Evolutionary conservation across 306 rosid species (phyloP).

Genomic region (Ormosia semicastrata): DNA sequence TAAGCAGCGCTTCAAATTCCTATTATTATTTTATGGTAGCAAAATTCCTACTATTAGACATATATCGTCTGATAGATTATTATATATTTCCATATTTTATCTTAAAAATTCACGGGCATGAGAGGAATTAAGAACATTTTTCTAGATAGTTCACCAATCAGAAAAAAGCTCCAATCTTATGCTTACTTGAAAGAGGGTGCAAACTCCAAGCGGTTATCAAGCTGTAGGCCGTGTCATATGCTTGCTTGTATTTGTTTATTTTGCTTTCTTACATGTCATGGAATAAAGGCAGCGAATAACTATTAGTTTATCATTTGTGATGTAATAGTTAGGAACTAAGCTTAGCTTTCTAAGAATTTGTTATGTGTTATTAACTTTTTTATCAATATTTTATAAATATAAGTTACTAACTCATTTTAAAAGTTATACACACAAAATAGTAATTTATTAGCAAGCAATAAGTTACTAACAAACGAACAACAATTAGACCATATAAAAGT

Average conservation of each 20-base stretch:
- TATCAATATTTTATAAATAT: not conserved
- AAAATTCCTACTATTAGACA: not conserved
- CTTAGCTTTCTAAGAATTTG: not conserved
- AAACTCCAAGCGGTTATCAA: not conserved
- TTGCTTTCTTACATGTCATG: constrained; percentile 24
- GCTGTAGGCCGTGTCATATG: not conserved
- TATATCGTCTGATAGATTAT: not conserved
- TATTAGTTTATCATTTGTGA: not conserved
- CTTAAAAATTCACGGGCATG: not conserved
- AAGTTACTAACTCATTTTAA: not conserved
- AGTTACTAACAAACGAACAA: not conserved
- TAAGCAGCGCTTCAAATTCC: not conserved
- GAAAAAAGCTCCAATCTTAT: not conserved
- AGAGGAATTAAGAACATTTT: not conserved
- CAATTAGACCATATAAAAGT: not conserved
- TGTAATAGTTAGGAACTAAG: not conserved
- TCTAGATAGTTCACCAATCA: not conserved
- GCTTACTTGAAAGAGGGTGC: constrained; percentile 23
- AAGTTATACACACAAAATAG: not conserved
- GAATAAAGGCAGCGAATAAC: constrained; percentile 24
- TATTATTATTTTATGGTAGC: not conserved
- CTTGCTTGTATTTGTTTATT: not conserved
- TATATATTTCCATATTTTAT: not conserved
- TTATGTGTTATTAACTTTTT: not conserved
- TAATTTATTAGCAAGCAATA: not conserved